Conservation (phyloP, 2,329 filamentous ascomycete species). For the Pseudocercospora crystallina region DNA sequence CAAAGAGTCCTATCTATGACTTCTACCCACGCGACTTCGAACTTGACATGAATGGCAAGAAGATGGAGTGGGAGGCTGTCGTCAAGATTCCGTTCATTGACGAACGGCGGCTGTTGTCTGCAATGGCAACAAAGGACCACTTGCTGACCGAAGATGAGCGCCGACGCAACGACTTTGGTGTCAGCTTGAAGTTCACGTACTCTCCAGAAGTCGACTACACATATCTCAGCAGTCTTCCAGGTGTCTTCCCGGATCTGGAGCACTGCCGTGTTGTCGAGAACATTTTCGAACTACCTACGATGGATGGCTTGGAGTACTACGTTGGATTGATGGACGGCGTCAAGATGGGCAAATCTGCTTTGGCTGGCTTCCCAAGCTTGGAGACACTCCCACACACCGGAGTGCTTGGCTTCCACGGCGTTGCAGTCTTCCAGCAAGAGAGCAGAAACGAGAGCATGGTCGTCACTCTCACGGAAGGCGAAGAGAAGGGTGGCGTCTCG, state of each 20-base stretch:
- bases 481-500: slow-evolving; percentile 67
- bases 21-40: slow-evolving; percentile 98
- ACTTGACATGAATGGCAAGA: slow-evolving; percentile 99
- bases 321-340: slow-evolving; percentile 82
- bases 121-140: slow-evolving; percentile 82
- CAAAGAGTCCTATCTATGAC: slow-evolving; percentile 89
- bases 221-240: slow-evolving; percentile 84
- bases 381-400: slow-evolving; percentile 83
- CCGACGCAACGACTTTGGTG: slow-evolving; percentile 83
- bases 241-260: slow-evolving; percentile 84
- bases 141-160: slow-evolving; percentile 76
- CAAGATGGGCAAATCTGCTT: slow-evolving; percentile 75
- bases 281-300: slow-evolving; percentile 88
- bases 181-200: slow-evolving; percentile 90
- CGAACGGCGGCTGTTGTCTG: slow-evolving; percentile 76
- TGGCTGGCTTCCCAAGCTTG: slow-evolving; percentile 90
- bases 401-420: slow-evolving; percentile 78
- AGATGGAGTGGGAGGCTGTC: slow-evolving; percentile 99
- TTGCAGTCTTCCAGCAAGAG: slow-evolving; percentile 93
- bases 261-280: slow-evolving; percentile 93
- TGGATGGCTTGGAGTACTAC: slow-evolving; percentile 84
- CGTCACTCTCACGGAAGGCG: slow-evolving; percentile 75
- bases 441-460: slow-evolving; percentile 97
- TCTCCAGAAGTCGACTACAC: slow-evolving; percentile 72
- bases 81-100: slow-evolving; percentile 99